phyloP scores from a whole-genome alignment of 1,139 yeast species.

The Yamadazyma atmosphaerica region DNA sequence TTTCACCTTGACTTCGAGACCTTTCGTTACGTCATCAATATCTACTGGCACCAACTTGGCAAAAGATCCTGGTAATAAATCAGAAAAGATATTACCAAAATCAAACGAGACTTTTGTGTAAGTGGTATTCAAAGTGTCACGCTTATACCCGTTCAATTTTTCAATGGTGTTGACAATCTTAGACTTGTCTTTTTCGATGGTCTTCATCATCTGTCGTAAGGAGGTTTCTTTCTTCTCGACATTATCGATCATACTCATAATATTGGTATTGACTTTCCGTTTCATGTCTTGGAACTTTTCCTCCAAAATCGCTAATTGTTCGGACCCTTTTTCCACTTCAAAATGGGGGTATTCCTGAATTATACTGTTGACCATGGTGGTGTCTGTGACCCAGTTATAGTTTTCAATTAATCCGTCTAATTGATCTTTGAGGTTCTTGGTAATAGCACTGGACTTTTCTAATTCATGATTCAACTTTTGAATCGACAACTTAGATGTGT shows the following conservation, averaged over 20 bases:
- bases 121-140: slow-evolving; percentile 78
- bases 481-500: slow-evolving; percentile 52
- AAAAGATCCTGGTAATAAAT: slow-evolving; percentile 83
- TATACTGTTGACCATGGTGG: slow-evolving; percentile 52
- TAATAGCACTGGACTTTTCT: slow-evolving; percentile 53
- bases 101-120: slow-evolving; percentile 85
- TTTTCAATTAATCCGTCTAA: slow-evolving; percentile 54
- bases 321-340: slow-evolving; percentile 62
- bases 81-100: slow-evolving; percentile 91
- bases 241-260: slow-evolving; percentile 91
- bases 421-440: slow-evolving; percentile 39
- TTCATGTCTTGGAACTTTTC: slow-evolving; percentile 74
- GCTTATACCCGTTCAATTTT: slow-evolving; percentile 84
- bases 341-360: slow-evolving; percentile 61
- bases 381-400: slow-evolving; percentile 75
- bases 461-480: slow-evolving; percentile 67
- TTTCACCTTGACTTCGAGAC: slow-evolving; percentile 88
- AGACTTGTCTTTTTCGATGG: slow-evolving; percentile 86
- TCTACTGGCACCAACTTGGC: slow-evolving; percentile 87
- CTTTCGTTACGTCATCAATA: slow-evolving; percentile 80
- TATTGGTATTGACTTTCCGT: slow-evolving; percentile 81
- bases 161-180: slow-evolving; percentile 87
- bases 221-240: slow-evolving; percentile 87
- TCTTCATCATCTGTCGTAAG: slow-evolving; percentile 75
- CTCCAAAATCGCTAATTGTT: slow-evolving; percentile 55